Evolutionary conservation across 140 eudicot genomes (phyloP), one percentile per base, ranked within the genome.

Genomic region (Erigeron philadelphicus): DNA sequence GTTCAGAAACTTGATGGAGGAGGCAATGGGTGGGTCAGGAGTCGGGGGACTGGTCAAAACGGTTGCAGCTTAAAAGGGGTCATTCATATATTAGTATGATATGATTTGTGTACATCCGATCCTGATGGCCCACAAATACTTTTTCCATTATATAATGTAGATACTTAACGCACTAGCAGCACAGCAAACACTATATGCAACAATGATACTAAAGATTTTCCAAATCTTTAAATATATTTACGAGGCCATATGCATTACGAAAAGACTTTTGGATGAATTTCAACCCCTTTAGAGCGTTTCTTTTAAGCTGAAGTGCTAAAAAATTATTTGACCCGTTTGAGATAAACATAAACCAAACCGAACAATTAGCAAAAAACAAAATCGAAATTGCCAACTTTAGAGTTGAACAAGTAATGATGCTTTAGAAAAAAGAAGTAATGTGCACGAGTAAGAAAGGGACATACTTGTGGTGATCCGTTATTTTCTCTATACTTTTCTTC

Each of bases 401-500:
- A 2, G 5, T 2, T 31, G 38, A 31, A 31, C 38, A 3, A 31
- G 38, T 31, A 5, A 52, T 18, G 6, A 52, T 52, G 58, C 11
- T 52, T 52, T 1, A 52, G 23, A 52, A 0, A 15, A 52, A 52
- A 52, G 57, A 23, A 59, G 41, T 23, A 59, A 31, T 11, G 5
- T 3, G 66, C 57, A 25, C 8, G 76, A 54, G 46, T 72, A 45
- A 64, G 55, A 71, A 48, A n/a, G 9, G 61, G 46, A 69, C 81
- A 63, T 81, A 92, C 96, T 73, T 59, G 91, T 68, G 84, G 63
- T 61, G 85, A 75, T 50, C 76, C 75, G 23, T 84, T 88, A 67
- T 78, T 89, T 72, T 89, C 96, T 76, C 81, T 78, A 72, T 70
- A 83, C 67, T 84, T 93, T 81, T 92, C 98, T 72, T 93, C 98